Base-by-base conservation (phyloP, 495 filamentous ascomycete species). In the Penicillium atrosanguineum region DNA sequence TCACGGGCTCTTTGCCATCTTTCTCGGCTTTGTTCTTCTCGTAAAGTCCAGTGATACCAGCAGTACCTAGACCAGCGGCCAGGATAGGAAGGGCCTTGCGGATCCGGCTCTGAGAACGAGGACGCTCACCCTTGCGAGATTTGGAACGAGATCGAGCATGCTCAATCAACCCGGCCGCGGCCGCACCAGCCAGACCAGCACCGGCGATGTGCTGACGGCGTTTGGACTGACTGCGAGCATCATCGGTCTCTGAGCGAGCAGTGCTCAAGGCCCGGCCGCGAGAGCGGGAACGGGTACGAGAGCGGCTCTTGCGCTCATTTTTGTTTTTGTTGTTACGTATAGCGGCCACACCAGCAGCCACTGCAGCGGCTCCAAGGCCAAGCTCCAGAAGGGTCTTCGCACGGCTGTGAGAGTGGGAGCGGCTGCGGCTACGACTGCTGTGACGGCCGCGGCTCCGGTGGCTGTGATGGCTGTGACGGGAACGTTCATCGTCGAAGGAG, bases 331-430 rank as follows among this genome's bases (percentile, higher is more conserved):
- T 83, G 55, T 80, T 83, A 57, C 82, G 83, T 38, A 84, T 79
- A 55, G 85, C 85, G 55, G 91, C 91, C 23, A 87, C 85, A 23
- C 88, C 91, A 25, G 90, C 85, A 44, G 89, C 91, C 34, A 92
- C 80, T 38, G 91, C 86, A 16, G 89, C 90, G 23, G 89, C 90
- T 44, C 90, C 90, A 44, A 91, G 81, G 19, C 87, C 90, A 18
- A 92, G 71, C 37, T 85, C 87, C 37, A 86, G 83, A 29, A 90
- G 78, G 44, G 87, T 78, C 61, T 78, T 79, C 0, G 69, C 73
- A 16, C 79, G 75, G 3, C 79, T 82, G 42, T 75, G 78, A 6
- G 83, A 85, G 40, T 82, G 77, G 4, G 82, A 85, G 41, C 79
- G 74, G 28, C 72, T 79, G 46, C 81, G 69, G 50, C 73, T 77